Evolutionary conservation across 441 rosid species (phyloP).

Genomic region (Populus hybrid): DNA sequence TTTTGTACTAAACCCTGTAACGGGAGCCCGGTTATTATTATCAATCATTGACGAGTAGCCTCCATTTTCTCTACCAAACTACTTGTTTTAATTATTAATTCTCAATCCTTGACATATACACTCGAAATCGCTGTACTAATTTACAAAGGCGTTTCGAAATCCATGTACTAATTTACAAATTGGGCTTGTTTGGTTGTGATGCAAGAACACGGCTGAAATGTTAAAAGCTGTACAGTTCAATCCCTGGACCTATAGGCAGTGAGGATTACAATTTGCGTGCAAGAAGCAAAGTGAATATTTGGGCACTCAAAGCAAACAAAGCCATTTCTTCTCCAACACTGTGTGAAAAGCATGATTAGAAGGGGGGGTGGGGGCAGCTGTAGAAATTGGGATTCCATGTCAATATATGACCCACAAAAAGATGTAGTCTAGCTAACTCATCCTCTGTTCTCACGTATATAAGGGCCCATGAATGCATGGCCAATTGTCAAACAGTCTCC

Average conservation of each 20-base stretch:
- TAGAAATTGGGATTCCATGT: slow-evolving; percentile 29
- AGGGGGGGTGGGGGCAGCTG: slow-evolving; percentile 15
- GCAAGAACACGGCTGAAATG: background rate
- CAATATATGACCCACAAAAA: slow-evolving; percentile 33
- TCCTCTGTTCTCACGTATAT: slow-evolving; percentile 34
- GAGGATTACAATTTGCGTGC: slow-evolving; percentile 15
- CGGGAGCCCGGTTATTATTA: slow-evolving; percentile 7
- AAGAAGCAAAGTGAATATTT: slow-evolving; percentile 13
- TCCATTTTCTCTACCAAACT: slow-evolving; percentile 27
- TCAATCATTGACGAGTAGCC: slow-evolving; percentile 12
- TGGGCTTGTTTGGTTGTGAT: slow-evolving; percentile 11
- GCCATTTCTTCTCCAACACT: slow-evolving; percentile 16
- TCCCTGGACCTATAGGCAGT: background rate
- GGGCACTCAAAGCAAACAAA: slow-evolving; percentile 7
- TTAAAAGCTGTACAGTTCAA: background rate
- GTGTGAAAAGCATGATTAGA: slow-evolving; percentile 22
- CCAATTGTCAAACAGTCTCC: slow-evolving; percentile 28
- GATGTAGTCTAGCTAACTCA: background rate
- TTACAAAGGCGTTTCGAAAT: background rate
- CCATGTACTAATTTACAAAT: no score
- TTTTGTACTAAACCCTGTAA: slow-evolving; percentile 10
- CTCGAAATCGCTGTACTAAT: background rate
- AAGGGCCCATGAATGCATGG: slow-evolving; percentile 44
- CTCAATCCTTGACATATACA: slow-evolving; percentile 10
- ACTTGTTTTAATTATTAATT: slow-evolving; percentile 7